Evolutionary conservation across 768 basidiomycete species (phyloP).

Genomic region (Amanita rubescens): DNA sequence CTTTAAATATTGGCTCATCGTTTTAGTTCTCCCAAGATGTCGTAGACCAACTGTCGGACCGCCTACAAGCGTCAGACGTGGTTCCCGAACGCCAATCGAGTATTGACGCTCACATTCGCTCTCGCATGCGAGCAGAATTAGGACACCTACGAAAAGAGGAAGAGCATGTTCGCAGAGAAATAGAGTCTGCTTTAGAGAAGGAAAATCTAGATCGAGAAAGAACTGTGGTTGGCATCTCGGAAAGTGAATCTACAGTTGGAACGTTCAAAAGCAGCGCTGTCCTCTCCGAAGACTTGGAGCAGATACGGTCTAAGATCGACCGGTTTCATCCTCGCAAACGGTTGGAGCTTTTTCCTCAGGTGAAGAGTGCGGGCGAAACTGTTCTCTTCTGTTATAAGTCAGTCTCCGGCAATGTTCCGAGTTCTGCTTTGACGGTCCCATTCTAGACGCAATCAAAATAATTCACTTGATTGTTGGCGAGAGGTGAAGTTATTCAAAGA

Average conservation of each 20-base stretch:
- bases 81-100: conserved; percentile 64
- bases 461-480: conserved; percentile 66
- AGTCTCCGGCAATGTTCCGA: conserved; percentile 15
- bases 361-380: conserved; percentile 49
- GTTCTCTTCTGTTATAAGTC: conserved; percentile 75
- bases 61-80: conserved; percentile 48
- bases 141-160: conserved; percentile 61
- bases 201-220: conserved; percentile 81
- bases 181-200: conserved; percentile 74
- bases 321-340: conserved; percentile 53
- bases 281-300: conserved; percentile 68
- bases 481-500: conserved; percentile 66
- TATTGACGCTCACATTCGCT: conserved; percentile 66
- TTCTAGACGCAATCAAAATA: conserved; percentile 39
- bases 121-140: conserved; percentile 65
- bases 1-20: background rate
- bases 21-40: conserved; percentile 77
- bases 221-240: conserved; percentile 37
- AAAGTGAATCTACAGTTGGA: conserved; percentile 27
- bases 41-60: conserved; percentile 70
- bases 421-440: conserved; percentile 11
- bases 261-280: conserved; percentile 51
- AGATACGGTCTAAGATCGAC: conserved; percentile 66
- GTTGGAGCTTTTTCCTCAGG: conserved; percentile 45
- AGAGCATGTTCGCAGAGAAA: conserved; percentile 59